Evolutionary conservation across 2,329 filamentous ascomycete genomes (phyloP), one percentile per base, ranked within the genome.

Genomic region (Claviceps purpurea): DNA sequence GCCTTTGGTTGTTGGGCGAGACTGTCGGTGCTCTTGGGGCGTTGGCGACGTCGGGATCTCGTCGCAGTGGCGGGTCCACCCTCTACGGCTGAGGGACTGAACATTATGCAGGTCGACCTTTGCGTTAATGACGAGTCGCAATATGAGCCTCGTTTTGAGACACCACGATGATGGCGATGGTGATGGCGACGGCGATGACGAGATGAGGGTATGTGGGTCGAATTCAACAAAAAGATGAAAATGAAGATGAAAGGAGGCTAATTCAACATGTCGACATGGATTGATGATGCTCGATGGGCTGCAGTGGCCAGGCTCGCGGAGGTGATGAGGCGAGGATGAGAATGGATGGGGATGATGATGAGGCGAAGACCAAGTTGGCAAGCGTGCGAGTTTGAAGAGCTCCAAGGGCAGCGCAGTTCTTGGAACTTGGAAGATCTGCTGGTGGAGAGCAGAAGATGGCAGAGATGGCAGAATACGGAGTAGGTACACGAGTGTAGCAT

Each of bases 31-130:
- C 73, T 79, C 59, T 70, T 64, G 49, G 79, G 79, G 53, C 81
- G 76, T 64, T 80, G 79, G 53, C 81, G 76, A 55, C 81, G 75
- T 54, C 81, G 77, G 59, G 78, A 79, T 56, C 80, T 74, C 51
- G 77, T 80, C 50, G 76, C 74, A 57, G 72, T 77, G 59, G 75
- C 73, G 34, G 77, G 73, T 59, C 75, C 74, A 59, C 73, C 72
- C 57, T 75, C 71, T 57, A 71, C 70, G 56, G 69, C 63, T 47
- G 76, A 69, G 47, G 79, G 72, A 51, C 78, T 79, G 67, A 84
- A 84, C 81, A 84, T 84, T 38, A 64, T 62, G 34, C 41, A 40
- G 42, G 56, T 57, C 43, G 20, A 30, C 49, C 16, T 43, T 18
- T 34, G 41, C 38, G 54, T 50, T 20, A 47, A 50, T 45, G 49